These are phyloP conservation scores for Saksenaea vasiformis DNA, from an alignment of 371 early-diverging fungal species.

Conservation along the genomic window DNA sequence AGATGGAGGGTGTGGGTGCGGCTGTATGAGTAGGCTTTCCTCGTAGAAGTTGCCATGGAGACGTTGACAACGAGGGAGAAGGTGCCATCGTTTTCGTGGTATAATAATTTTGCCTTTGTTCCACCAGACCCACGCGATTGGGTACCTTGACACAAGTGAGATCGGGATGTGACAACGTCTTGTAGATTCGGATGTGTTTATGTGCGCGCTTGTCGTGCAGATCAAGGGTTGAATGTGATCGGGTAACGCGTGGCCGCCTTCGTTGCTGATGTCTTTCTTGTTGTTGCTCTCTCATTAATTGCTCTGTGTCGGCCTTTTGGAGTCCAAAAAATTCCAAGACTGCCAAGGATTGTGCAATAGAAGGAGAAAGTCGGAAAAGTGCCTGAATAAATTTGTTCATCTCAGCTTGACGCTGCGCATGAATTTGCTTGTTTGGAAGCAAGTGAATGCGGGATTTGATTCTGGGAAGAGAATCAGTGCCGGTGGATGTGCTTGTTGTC, in stretches of 20 bases:
- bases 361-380: slow-evolving; percentile 21
- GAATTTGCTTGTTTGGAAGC: slow-evolving; percentile 19
- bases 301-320: slow-evolving; percentile 22
- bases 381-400: slow-evolving; percentile 26
- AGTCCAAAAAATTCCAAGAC: slow-evolving; percentile 38
- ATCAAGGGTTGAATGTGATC: slow-evolving; percentile 3
- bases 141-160: slow-evolving; percentile 9
- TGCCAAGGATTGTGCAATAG: slow-evolving; percentile 23
- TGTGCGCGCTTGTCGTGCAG: not conserved
- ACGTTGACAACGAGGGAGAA: not conserved
- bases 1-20: slow-evolving; percentile 4
- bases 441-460: slow-evolving; percentile 20
- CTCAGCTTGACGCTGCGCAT: slow-evolving; percentile 23
- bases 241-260: slow-evolving; percentile 3
- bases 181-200: slow-evolving; percentile 5
- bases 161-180: slow-evolving; percentile 13
- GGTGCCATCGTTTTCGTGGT: not conserved
- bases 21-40: not conserved
- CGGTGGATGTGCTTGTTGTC: not conserved
- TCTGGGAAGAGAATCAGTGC: slow-evolving; percentile 13
- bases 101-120: not conserved
- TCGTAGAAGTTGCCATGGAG: not conserved
- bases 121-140: not conserved
- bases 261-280: not conserved
- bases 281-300: slow-evolving; percentile 14